A percentile compares a stretch with the other conserved stretches of the same genome.
Evolutionary conservation across 495 filamentous ascomycete species (phyloP).

Genomic region (Saxophila tyrrhenica): DNA sequence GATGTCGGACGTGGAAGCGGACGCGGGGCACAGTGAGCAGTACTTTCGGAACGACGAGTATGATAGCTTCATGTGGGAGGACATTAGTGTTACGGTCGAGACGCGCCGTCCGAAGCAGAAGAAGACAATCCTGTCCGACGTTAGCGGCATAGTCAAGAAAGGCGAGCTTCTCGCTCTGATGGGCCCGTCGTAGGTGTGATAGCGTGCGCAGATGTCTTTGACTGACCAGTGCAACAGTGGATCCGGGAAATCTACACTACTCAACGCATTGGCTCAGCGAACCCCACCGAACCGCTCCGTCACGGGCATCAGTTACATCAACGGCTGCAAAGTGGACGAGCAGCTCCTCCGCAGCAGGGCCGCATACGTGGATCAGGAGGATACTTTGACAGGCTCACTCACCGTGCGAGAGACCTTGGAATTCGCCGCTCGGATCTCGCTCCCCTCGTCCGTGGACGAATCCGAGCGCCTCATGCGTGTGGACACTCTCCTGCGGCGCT

Average conservation of each 20-base stretch:
- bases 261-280: slow-evolving; percentile 60
- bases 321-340: slow-evolving; percentile 38
- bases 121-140: slow-evolving; percentile 41
- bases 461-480: slow-evolving; percentile 43
- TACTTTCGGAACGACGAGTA: no score
- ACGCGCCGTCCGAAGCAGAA: slow-evolving; percentile 52
- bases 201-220: background rate
- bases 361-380: slow-evolving; percentile 76
- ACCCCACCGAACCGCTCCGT: slow-evolving; percentile 37
- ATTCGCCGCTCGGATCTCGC: slow-evolving; percentile 50
- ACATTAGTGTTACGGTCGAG: slow-evolving; percentile 54
- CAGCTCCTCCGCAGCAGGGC: slow-evolving; percentile 40
- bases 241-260: slow-evolving; percentile 66
- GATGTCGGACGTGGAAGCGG: no score
- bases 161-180: slow-evolving; percentile 66
- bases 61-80: slow-evolving; percentile 51
- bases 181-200: slow-evolving; percentile 45
- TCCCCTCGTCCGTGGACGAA: slow-evolving; percentile 36
- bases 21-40: no score
- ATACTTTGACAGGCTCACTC: slow-evolving; percentile 65
- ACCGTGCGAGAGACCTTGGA: slow-evolving; percentile 66
- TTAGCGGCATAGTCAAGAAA: slow-evolving; percentile 42
- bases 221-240: slow-evolving; percentile 29
- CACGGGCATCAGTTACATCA: slow-evolving; percentile 42
- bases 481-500: slow-evolving; percentile 44